Conservation (phyloP, 208 protist species). For the Trypanosoma boissoni region DNA sequence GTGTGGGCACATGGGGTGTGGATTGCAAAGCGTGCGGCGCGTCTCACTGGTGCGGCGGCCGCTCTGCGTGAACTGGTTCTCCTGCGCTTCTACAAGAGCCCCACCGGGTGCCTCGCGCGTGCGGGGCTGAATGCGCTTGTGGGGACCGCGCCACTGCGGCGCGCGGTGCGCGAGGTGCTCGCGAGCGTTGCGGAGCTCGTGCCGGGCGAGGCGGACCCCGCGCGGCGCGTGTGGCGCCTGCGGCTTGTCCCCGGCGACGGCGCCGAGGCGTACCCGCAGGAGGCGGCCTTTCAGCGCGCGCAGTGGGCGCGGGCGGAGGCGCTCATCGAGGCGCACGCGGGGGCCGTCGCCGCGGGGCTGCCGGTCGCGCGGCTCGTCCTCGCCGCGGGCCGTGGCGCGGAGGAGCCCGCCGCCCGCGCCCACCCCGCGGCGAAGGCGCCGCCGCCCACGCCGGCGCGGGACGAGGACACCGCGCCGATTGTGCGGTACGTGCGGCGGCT, state of each 20-base stretch:
- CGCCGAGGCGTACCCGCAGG: slow-evolving; percentile 30
- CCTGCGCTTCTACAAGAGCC: slow-evolving; percentile 58
- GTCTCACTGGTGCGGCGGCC: slow-evolving; percentile 61
- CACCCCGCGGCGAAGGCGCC: neutral
- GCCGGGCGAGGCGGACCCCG: slow-evolving; percentile 36
- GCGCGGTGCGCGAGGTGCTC: slow-evolving; percentile 67
- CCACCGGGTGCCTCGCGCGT: slow-evolving; percentile 45
- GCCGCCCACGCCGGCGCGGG: slow-evolving; percentile 1
- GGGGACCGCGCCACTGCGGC: slow-evolving; percentile 26
- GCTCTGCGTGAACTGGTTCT: slow-evolving; percentile 77
- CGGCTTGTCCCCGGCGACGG: slow-evolving; percentile 35
- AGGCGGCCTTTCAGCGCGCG: slow-evolving; percentile 47
- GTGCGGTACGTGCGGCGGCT: slow-evolving; percentile 59
- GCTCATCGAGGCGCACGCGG: slow-evolving; percentile 42
- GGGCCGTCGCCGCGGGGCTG: slow-evolving; percentile 36
- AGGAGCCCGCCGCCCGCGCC: slow-evolving; percentile 5
- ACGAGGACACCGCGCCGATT: slow-evolving; percentile 53
- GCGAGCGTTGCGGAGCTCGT: slow-evolving; percentile 54
- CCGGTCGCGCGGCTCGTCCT: slow-evolving; percentile 38
- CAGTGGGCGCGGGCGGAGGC: slow-evolving; percentile 39
- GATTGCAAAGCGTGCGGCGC: slow-evolving; percentile 44
- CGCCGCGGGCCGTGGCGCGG: neutral
- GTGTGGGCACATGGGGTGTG: slow-evolving; percentile 87
- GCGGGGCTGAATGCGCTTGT: slow-evolving; percentile 61
- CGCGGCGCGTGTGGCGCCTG: slow-evolving; percentile 65